phyloP scores from a whole-genome alignment of 768 basidiomycete species.

The Cystofilobasidium capitatum region DNA sequence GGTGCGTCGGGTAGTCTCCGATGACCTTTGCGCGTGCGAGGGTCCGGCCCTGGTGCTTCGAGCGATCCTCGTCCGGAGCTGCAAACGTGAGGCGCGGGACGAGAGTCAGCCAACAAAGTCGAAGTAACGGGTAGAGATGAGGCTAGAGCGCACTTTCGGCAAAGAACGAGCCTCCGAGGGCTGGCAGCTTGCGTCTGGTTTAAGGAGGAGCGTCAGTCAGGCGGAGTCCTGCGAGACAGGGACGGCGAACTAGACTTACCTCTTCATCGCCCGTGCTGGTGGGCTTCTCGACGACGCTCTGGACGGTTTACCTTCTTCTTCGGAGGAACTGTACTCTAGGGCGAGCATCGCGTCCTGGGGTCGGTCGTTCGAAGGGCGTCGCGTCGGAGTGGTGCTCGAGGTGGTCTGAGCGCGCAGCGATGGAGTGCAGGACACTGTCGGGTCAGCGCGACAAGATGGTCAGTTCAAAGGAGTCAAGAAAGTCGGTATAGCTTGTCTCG shows the following conservation, averaged over 20 bases:
- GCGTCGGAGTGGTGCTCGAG: no score
- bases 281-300: not conserved
- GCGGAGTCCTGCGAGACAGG: not conserved
- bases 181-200: not conserved
- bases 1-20: conserved; percentile 2
- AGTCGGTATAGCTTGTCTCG: no score
- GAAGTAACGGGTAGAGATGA: not conserved
- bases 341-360: not conserved
- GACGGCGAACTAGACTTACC: not conserved
- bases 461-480: no score
- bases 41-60: not conserved
- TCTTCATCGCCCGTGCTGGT: not conserved
- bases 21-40: not conserved
- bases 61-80: not conserved
- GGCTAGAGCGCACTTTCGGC: not conserved
- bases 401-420: no score
- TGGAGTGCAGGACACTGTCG: no score
- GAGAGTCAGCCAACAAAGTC: not conserved
- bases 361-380: no score
- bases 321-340: not conserved
- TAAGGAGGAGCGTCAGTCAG: not conserved
- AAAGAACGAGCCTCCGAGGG: not conserved
- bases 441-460: no score
- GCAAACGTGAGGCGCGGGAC: not conserved
- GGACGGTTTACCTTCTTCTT: not conserved